Conservation (phyloP, 2,329 filamentous ascomycete species). For the Neocatenulostroma microsporum region DNA sequence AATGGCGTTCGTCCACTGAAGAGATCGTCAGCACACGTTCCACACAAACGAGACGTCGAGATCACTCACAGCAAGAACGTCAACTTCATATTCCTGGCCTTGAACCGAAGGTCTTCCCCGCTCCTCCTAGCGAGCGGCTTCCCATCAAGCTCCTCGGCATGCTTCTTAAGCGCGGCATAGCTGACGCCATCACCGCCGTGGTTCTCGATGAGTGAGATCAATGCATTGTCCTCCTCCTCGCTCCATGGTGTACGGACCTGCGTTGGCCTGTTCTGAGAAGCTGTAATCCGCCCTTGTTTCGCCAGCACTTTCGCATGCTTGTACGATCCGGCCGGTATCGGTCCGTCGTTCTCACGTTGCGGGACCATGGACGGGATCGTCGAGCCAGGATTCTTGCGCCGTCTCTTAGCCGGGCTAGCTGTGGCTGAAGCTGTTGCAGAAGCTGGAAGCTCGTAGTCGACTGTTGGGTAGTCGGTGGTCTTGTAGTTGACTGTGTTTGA, state of each 20-base stretch:
- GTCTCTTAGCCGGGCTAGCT: conserved; percentile 15
- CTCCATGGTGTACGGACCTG: conserved; percentile 30
- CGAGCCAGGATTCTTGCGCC: conserved; percentile 27
- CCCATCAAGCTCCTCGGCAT: conserved; percentile 15
- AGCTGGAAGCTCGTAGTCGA: conserved; percentile 4
- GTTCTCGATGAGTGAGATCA: conserved; percentile 44
- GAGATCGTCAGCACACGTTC: conserved; percentile 10
- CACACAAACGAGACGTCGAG: neutral
- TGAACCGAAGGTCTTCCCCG: conserved; percentile 42
- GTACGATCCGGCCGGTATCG: conserved; percentile 2
- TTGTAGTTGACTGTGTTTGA: too few species aligned
- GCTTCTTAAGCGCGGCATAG: conserved; percentile 42
- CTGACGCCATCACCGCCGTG: conserved; percentile 32
- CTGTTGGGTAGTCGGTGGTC: too few species aligned
- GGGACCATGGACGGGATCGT: conserved; percentile 14
- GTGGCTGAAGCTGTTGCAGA: too few species aligned
- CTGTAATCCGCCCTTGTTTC: conserved; percentile 14
- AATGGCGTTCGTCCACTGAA: conserved; percentile 28
- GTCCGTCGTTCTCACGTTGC: conserved; percentile 9
- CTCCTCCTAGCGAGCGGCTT: conserved; percentile 31
- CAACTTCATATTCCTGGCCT: conserved; percentile 47
- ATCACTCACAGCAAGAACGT: conserved; percentile 36
- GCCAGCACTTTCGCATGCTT: conserved; percentile 17
- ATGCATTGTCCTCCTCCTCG: conserved; percentile 29
- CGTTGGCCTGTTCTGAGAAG: conserved; percentile 8